Base-by-base conservation (phyloP, 2,329 filamentous ascomycete genomes). In the Neofusicoccum sp. region DNA sequence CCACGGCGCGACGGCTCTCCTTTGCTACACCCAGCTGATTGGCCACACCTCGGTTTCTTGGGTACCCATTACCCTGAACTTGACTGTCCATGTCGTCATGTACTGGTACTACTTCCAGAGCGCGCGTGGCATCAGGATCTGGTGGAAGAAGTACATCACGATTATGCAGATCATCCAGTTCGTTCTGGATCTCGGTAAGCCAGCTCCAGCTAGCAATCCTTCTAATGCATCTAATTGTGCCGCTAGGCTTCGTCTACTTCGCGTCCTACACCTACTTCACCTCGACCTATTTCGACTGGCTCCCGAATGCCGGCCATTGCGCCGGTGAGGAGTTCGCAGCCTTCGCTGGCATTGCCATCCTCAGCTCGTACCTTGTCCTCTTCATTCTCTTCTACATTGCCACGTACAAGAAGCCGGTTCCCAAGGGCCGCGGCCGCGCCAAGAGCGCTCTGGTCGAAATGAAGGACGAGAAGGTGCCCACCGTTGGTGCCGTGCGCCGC, bases 51-150 rank as follows among this genome's bases (percentile, higher is more conserved):
- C 93, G 44, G 93, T 98, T 61, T 96, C 93, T 63, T 98, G 93
- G 93, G 91, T 96, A 60, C 88, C 89, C 64, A 98, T 98, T 75
- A 89, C 86, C 58, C 86, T 98, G 70, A 98, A 98, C 84, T 80
- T 98, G 73, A 86, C 86, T 65, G 93, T 98, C 60, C 93, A 98
- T 80, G 93, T 98, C 62, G 90, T 97, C 75, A 98, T 98, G 93
- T 98, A 98, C 88, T 97, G 93, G 93, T 98, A 98, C 87, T 98
- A 98, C 86, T 98, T 98, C 88, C 93, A 98, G 84, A 93, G 91
- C 73, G 93, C 93, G 60, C 92, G 93, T 69, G 95, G 95, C 68
- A 86, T 98, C 77, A 89, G 88, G 72, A 95, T 97, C 79, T 97
- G 93, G 93, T 98, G 93, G 93, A 98, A 98, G 89, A 91, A 97